Conservation (phyloP, 2,329 filamentous ascomycete genomes). For the Aschersonia sp. region DNA sequence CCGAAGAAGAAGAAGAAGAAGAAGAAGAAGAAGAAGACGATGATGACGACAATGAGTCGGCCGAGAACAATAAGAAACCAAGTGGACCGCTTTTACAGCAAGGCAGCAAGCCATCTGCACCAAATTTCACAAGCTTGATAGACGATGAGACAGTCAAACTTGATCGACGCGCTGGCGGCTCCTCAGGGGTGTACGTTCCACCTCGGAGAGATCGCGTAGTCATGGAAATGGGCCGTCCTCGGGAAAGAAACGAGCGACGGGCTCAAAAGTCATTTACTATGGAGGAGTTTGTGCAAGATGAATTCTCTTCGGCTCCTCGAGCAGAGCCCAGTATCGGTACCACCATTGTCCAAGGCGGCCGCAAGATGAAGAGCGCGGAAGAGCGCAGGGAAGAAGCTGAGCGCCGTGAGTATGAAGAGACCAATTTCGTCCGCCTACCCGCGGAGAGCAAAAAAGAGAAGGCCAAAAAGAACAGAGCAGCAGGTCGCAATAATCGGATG, state of each 20-base stretch:
- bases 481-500: constrained; percentile 43
- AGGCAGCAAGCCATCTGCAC: constrained; percentile 14
- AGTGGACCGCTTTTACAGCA: constrained; percentile 1
- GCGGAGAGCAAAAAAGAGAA: constrained; percentile 78
- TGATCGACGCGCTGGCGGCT: constrained; percentile 16
- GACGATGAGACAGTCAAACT: constrained; percentile 17
- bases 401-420: constrained; percentile 76
- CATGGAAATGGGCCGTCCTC: constrained; percentile 57
- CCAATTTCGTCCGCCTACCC: constrained; percentile 78
- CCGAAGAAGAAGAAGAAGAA: no score
- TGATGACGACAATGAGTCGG: constrained; percentile 15
- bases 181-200: constrained; percentile 69
- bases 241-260: constrained; percentile 43
- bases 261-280: constrained; percentile 68
- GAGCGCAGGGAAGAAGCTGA: constrained; percentile 70
- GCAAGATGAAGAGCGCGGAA: constrained; percentile 61
- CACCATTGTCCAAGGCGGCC: constrained; percentile 67
- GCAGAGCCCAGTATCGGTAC: constrained; percentile 86
- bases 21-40: constrained; percentile 11
- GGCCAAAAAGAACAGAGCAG: constrained; percentile 45
- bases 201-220: constrained; percentile 77
- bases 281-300: constrained; percentile 80
- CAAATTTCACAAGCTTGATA: constrained; percentile 17
- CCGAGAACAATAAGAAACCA: constrained; percentile 4
- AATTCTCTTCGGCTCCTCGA: constrained; percentile 68